A percentile compares a stretch with the other conserved stretches of the same genome.
These are phyloP conservation scores for Thuja plicata DNA, from an alignment of 83 land plant species.

Conservation along the genomic window DNA sequence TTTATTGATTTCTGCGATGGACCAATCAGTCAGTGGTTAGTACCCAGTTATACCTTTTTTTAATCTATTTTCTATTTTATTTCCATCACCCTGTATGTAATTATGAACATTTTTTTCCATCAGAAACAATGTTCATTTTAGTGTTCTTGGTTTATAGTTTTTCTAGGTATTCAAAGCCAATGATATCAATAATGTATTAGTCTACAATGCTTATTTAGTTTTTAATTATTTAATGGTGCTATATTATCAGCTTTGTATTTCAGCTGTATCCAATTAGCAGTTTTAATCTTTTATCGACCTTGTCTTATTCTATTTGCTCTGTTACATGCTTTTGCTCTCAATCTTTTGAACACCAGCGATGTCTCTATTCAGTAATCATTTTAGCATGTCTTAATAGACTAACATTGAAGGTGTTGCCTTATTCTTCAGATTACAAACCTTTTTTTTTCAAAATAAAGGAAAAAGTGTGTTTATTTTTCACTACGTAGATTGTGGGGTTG, in stretches of 20 bases:
- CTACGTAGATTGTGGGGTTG: no score
- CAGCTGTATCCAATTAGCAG: background rate
- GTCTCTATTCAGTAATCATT: background rate
- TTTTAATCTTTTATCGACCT: background rate
- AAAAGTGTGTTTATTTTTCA: no score
- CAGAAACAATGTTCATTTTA: background rate
- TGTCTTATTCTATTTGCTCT: background rate
- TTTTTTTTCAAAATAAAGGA: background rate
- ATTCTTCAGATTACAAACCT: background rate
- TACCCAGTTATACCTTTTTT: conserved; percentile 7
- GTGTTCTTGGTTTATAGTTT: background rate
- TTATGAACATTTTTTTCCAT: background rate
- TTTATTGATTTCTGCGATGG: conserved; percentile 84
- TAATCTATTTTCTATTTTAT: background rate
- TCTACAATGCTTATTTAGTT: background rate
- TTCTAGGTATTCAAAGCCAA: background rate
- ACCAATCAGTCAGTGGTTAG: conserved; percentile 67
- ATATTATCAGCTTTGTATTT: background rate
- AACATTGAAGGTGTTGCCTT: background rate
- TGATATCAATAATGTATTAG: background rate
- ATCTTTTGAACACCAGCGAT: background rate
- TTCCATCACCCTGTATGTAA: background rate
- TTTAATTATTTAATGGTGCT: background rate
- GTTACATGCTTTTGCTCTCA: background rate
- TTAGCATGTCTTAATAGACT: background rate